Conservation (phyloP, 495 filamentous ascomycete species). For the Aspergillus avenaceus region DNA sequence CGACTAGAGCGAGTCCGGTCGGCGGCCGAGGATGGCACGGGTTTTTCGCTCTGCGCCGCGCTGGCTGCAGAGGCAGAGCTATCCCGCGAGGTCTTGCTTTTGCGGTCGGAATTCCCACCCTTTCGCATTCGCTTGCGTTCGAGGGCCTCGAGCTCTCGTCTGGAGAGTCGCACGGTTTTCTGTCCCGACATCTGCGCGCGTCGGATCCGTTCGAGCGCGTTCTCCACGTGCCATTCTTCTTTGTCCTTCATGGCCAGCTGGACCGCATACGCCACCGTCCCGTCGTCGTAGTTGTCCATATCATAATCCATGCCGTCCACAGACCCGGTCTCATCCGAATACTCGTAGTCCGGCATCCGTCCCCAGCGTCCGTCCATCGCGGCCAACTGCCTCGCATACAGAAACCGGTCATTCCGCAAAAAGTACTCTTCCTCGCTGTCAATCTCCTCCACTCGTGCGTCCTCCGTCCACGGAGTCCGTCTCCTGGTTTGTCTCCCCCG, state of each 20-base stretch:
- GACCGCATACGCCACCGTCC: conserved; percentile 44
- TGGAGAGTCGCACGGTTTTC: conserved; percentile 69
- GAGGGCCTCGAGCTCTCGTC: conserved; percentile 70
- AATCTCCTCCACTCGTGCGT: conserved; percentile 64
- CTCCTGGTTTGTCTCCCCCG: conserved; percentile 55
- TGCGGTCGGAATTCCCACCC: conserved; percentile 26
- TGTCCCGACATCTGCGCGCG: conserved; percentile 69
- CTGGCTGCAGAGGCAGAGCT: conserved; percentile 19
- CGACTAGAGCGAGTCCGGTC: conserved; percentile 35
- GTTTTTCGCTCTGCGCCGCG: conserved; percentile 21
- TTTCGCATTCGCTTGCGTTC: conserved; percentile 62
- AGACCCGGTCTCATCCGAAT: conserved; percentile 39
- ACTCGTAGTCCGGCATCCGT: conserved; percentile 44
- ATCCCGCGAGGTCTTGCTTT: conserved; percentile 13
- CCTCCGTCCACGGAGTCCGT: conserved; percentile 52
- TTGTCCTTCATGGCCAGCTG: conserved; percentile 56
- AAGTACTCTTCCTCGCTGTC: conserved; percentile 63
- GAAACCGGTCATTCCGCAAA: conserved; percentile 25
- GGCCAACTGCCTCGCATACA: conserved; percentile 24
- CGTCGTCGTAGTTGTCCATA: conserved; percentile 49
- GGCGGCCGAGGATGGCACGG: conserved; percentile 22
- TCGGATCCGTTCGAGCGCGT: conserved; percentile 70
- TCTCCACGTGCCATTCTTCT: conserved; percentile 70
- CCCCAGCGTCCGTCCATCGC: conserved; percentile 26
- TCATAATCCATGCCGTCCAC: conserved; percentile 54